Conservation (phyloP, 257 asterid genomes). For the Dorcoceras hygrometricum region DNA sequence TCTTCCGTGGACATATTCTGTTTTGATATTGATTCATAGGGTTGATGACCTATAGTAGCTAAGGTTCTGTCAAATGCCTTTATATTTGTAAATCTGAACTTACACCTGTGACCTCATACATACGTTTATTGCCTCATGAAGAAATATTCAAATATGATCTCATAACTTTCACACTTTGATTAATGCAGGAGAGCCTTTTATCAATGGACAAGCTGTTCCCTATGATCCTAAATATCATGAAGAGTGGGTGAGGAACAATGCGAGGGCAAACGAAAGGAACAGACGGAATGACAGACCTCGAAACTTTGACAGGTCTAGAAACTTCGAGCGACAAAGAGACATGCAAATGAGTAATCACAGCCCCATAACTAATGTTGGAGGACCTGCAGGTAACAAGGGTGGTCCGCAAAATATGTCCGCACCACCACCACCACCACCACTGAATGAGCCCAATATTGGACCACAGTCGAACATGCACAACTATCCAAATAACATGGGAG, state of each 20-base stretch:
- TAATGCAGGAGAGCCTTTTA: constrained; percentile 85
- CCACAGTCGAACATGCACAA: constrained; percentile 16
- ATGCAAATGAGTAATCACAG: constrained; percentile 29
- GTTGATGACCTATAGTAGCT: background rate
- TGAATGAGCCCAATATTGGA: constrained; percentile 22
- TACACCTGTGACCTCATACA: background rate
- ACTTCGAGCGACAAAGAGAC: constrained; percentile 55
- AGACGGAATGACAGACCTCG: constrained; percentile 83
- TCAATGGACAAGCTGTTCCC: constrained; percentile 91
- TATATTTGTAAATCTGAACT: background rate
- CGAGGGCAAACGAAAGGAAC: constrained; percentile 78
- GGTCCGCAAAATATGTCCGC: constrained; percentile 31
- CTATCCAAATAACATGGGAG: constrained; percentile 23
- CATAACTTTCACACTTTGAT: constrained; percentile 8
- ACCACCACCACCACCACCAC: constrained; percentile 28
- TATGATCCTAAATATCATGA: constrained; percentile 90
- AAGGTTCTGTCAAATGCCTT: background rate
- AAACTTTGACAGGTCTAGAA: constrained; percentile 63
- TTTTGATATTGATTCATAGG: too few species aligned
- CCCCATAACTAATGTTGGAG: constrained; percentile 31
- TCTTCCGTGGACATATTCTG: background rate
- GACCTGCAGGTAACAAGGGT: constrained; percentile 31
- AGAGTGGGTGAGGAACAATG: constrained; percentile 94
- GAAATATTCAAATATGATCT: constrained; percentile 3
- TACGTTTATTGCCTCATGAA: background rate